Evolutionary conservation across 441 rosid genomes (phyloP), one percentile per base, ranked within the genome.

Genomic region (Viola pubescens): DNA sequence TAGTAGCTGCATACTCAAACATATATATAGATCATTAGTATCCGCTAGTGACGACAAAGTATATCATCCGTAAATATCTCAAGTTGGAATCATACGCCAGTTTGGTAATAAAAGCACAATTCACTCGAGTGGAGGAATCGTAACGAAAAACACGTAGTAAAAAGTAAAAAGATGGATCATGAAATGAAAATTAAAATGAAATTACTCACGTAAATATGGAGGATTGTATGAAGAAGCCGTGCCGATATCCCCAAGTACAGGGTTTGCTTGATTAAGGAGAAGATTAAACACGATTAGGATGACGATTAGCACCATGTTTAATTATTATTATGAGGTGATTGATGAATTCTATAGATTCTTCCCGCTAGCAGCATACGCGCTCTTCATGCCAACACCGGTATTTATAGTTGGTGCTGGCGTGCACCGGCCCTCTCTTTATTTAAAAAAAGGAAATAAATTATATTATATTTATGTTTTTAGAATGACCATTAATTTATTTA

Each of bases 131-230:
- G 8, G 7, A 43, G 46, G 10, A 43, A 43, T 9, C 10, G 2
- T 7, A 26, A 39, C 9, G 26, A 42, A 52, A 26, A 26, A 26
- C 1, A 26, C 34, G 34, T 26, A 26, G 2, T 26, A 26, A 26
- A 19, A 26, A 26, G 34, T 26, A 26, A 26, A 26, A 26, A 26
- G 34, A 26, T 2, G 34, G 34, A 2, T 26, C 34, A 1, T 1
- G 34, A 26, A 26, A 26, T 0, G 11, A 16, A 4, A 14, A 40
- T 11, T 16, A 16, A 46, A 7, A 46, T 16, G 2, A 38, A 41
- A 1, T 7, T n/a, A 71, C 83, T 50, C 44, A 81, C 83, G 82
- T 59, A 79, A 9, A 54, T 81, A 81, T 0, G 86, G 86, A 13
- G 86, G 82, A 59, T 59, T 41, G 52, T 75, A 81, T 42, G 86